Evolutionary conservation across 441 rosid species (phyloP), one percentile per base, ranked within the genome.

Genomic region (Breynia disticha): DNA sequence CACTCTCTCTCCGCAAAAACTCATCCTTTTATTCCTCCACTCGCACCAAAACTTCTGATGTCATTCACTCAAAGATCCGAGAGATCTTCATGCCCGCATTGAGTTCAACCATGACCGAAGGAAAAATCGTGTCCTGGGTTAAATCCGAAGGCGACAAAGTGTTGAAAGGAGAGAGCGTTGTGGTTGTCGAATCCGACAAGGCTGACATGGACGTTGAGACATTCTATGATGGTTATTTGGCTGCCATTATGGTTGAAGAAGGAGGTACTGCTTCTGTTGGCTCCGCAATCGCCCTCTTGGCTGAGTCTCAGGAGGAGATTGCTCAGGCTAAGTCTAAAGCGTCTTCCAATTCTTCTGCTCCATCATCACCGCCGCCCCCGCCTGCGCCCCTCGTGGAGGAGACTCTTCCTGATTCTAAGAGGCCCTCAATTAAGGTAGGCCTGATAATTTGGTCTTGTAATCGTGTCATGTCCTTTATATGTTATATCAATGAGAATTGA

Each of bases 151-250:
- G 96, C 43, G 97, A 90, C 54, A 80, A 83, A 76, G 83, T 90
- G 14, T 66, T 67, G 18, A 85, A 87, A 52, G 96, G 96, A 17
- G 97, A 90, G 72, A 83, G 96, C 50, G 95, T 90, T 13, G 95
- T 90, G 7, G 91, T 90, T 1, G 96, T 90, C 3, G 97, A 90
- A 69, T 90, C 97, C 9, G 97, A 90, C 62, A 90, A 84, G 67
- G 96, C 95, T 14, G 97, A 90, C 69, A 90, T 90, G 97, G 97
- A 90, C 62, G 97, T 87, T 8, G 96, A 87, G 75, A 84, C 91
- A n/a, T 90, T 87, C 62, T 76, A 90, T 56, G 97, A 87, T 19
- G 97, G 97, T 16, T 84, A 76, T 61, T 71, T 90, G 1, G 97
- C 95, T 2, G 88, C 94, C 10, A 83, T 84, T 67, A 83, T 90